Evolutionary conservation across 2,329 filamentous ascomycete genomes (phyloP), one percentile per base, ranked within the genome.

Genomic region (Alternaria gansuensis): DNA sequence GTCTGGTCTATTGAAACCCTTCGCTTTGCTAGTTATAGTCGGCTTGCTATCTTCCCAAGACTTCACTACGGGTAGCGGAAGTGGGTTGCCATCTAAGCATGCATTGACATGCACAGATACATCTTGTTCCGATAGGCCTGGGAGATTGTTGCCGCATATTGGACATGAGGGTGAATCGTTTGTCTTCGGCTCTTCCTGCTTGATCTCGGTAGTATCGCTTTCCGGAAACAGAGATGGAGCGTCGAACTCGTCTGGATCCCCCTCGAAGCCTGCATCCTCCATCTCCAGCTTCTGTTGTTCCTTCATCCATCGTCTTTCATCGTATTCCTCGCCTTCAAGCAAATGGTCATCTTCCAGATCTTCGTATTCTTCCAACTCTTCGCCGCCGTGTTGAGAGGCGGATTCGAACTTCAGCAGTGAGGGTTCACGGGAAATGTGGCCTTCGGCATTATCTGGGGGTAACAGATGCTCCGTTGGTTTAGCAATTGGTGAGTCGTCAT

Each of bases 21-120:
- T 68, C 75, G 51, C 63, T 40, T 64, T 71, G 11, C 56, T 68
- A n/a, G 44, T 63, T 26, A 57, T 44, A 24, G 46, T 57, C 36
- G 55, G 24, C 39, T 50, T 60, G 29, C 8, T 50, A 9, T 68
- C 59, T 17, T 54, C 54, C 29, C 62, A 34, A 34, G n/a, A 10
- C 2, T 64, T 65, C 8, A 64, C 28, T 5, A 70, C 68, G 31
- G 75, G 84, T 13, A 90, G 69, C 2, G 88, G 84, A 43, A 87
- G 84, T 5, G 90, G 85, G 44, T 90, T 90, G 2, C 92, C 92
- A 74, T 99, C 95, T 2, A 99, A 82, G 77, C 95, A 99, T 9
- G 89, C 87, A 75, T 99, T 99, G 65, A 99, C 95, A 76, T 99
- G 95, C 2, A 89, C 80, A 6, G 90, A 90, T 9, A 88, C 90